These are phyloP conservation scores for Lodderomyces jiufengensis DNA, from an alignment of 1,139 yeast genomes.

Conservation along the genomic window DNA sequence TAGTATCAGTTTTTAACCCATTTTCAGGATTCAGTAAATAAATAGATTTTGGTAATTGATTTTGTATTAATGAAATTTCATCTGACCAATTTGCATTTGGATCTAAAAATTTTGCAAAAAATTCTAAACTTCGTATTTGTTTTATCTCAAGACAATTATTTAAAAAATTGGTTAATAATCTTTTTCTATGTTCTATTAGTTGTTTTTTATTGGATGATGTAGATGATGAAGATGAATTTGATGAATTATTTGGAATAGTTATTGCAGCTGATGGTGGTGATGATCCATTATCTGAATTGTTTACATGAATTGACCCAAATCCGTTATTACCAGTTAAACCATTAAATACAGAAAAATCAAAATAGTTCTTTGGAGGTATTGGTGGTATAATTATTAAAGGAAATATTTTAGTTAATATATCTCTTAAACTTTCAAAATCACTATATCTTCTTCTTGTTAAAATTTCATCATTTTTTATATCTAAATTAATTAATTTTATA, in stretches of 20 bases:
- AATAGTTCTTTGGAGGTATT: conserved; percentile 84
- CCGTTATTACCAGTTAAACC: conserved; percentile 25
- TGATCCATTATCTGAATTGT: neutral
- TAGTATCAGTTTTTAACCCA: conserved; percentile 49
- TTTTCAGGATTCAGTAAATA: conserved; percentile 56
- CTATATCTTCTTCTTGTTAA: conserved; percentile 82
- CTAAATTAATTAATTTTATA: conserved; percentile 48
- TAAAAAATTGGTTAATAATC: conserved; percentile 73
- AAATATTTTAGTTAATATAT: conserved; percentile 63
- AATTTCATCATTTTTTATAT: conserved; percentile 28
- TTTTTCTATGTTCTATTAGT: conserved; percentile 60
- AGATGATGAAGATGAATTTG: conserved; percentile 18
- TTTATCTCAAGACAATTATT: conserved; percentile 66
- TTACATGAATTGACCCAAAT: conserved; percentile 2
- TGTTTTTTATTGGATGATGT: conserved; percentile 41
- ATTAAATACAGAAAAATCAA: conserved; percentile 34
- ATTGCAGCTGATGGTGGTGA: conserved; percentile 6
- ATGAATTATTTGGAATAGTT: conserved; percentile 2
- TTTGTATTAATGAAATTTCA: conserved; percentile 39
- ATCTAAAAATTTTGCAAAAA: conserved; percentile 75
- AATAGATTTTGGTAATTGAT: conserved; percentile 41
- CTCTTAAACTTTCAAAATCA: conserved; percentile 83
- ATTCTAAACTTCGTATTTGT: conserved; percentile 54
- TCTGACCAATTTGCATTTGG: conserved; percentile 79
- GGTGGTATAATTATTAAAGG: conserved; percentile 89